These are phyloP conservation scores for Wallacemonas collosoma DNA, from an alignment of 208 protist species.

Conservation along the genomic window DNA sequence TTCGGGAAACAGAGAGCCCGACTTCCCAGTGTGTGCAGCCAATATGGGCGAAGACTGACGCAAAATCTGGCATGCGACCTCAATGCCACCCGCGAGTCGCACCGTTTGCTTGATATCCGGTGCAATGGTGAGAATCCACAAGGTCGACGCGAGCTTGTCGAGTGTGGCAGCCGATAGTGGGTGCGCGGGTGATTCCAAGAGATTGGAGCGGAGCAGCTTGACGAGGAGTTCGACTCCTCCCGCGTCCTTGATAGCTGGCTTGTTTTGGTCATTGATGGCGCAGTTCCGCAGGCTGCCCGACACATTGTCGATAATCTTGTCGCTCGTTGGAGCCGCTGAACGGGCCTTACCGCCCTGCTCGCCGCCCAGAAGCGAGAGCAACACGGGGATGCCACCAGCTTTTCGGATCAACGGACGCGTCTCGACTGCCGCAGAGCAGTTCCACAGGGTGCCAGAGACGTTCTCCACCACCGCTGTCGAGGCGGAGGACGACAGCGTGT, in stretches of 20 bases:
- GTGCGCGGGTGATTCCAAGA: conserved; percentile 7
- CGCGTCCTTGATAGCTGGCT: conserved; percentile 81
- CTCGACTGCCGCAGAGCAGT: conserved; percentile 89
- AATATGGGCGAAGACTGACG: conserved; percentile 58
- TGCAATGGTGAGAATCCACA: conserved; percentile 92
- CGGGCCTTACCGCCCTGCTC: neutral
- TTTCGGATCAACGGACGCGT: conserved; percentile 83
- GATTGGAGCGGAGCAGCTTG: conserved; percentile 32
- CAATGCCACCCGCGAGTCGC: conserved; percentile 70
- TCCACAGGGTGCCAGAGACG: conserved; percentile 91
- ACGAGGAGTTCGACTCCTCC: conserved; percentile 86
- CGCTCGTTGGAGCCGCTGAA: conserved; percentile 35
- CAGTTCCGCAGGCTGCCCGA: conserved; percentile 92
- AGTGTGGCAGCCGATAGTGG: conserved; percentile 57
- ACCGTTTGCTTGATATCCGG: conserved; percentile 91
- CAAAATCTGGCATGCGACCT: conserved; percentile 67
- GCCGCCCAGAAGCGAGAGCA: conserved; percentile 66
- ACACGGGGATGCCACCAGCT: conserved; percentile 75
- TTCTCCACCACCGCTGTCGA: conserved; percentile 90
- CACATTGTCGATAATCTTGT: conserved; percentile 91
- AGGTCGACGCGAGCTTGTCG: conserved; percentile 88
- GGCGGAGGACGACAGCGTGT: conserved; percentile 64
- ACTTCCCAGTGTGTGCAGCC: conserved; percentile 24
- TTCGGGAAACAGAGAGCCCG: conserved; percentile 27
- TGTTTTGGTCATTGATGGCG: conserved; percentile 93